Evolutionary conservation across 495 filamentous ascomycete species (phyloP), one percentile per base, ranked within the genome.

Genomic region (Darksidea phi): DNA sequence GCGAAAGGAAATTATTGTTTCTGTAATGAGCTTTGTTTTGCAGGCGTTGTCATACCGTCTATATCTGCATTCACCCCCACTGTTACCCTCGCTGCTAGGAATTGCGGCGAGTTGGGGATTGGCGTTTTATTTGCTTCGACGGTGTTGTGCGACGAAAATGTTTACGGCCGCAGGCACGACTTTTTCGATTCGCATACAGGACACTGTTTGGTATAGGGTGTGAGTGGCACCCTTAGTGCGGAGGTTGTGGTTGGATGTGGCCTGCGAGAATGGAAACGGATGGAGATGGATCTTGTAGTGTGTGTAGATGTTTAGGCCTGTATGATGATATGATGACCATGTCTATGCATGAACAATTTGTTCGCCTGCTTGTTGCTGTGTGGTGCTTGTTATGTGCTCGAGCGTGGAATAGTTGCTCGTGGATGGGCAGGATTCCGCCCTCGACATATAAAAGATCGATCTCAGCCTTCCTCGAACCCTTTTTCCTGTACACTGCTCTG

Each of bases 281-380:
- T 6, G 18, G 13, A 13, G 41, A 15, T 3, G 13, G 41, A 20
- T n/a, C 13, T 15, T 15, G 18, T 4, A 3, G 41, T 6, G 41
- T 43, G 41, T 43, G 41, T 43, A 43, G 41, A 43, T 43, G 41
- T 43, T 43, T 13, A 13, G 5, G 41, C 41, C 41, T 13, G 13
- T 43, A 43, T 43, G 41, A 43, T 43, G 41, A 43, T 43, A 43
- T 43, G 41, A 43, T 43, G 41, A 43, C 28, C 41, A 43, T 43
- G 15, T 43, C 18, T 20, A 43, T 43, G 41, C 5, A 3, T 43
- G 13, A 15, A 20, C 3, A 43, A 6, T 15, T 43, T 15, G 41
- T 20, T 15, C 18, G 41, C 15, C 6, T 15, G 41, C 6, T n/a
- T 20, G 41, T 43, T n/a, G 41, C 18, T 43, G 5, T 43, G 18